Base-by-base conservation (phyloP, 2,329 filamentous ascomycete genomes). In the Fusarium sp. region DNA sequence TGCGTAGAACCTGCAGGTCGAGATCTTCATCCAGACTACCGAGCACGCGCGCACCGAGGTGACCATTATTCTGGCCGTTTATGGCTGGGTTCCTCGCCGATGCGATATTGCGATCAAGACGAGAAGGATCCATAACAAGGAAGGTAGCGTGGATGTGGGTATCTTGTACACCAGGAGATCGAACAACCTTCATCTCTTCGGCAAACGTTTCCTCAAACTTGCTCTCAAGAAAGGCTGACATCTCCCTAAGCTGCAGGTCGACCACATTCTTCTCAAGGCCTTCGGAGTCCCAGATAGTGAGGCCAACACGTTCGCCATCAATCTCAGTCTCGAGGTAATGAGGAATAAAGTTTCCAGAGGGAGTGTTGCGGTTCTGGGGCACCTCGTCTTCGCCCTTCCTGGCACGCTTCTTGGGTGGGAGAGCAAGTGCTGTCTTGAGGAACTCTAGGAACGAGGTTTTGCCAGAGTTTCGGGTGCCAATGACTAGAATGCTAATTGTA, bases 361-460 rank as follows among this genome's bases (percentile, higher is more conserved):
- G 83, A 8, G 85, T 81, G 38, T 79, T 79, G 48, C 81, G 83
- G 19, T 82, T 81, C 50, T 81, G 83, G 57, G 87, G 80, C 47
- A 89, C 86, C 55, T 92, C 89, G 23, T 88, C 82, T 67, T 88
- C 80, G 64, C 82, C 78, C 60, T 80, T 82, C 73, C 83, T 86
- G 64, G 82, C 78, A 62, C 90, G 89, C 81, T 96, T 96, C 80
- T 91, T 92, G 9, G 89, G 81, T n/a, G 94, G 93, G 53, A 96
- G 84, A 19, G 92, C 91, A 52, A 98, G 86, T 2, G 95, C 91
- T 49, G 89, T 92, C 80, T 93, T 93, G 71, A 99, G 89, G 76
- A 99, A 98, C 70, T 97, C 93, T 75, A 99, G 90, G 80, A 99
- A 97, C 1, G 94, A 97, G 1, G 94, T 97, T 83, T 99, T 99